A percentile compares a stretch with the other conserved stretches of the same genome.
Conservation (phyloP, 2,329 filamentous ascomycete species). For the Aspergillus amoenus region DNA sequence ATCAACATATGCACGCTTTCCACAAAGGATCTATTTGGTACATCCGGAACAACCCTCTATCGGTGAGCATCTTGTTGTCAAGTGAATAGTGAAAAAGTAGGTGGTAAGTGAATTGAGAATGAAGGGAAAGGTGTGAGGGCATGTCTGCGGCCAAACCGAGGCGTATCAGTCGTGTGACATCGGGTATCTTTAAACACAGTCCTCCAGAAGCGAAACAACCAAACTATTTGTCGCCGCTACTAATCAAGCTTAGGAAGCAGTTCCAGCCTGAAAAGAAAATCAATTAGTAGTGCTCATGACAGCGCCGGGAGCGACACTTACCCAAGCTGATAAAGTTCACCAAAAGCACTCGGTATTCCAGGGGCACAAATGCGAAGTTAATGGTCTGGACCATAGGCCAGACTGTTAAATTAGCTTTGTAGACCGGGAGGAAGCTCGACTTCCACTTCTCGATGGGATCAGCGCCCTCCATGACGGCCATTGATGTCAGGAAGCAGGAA, state of each 20-base stretch:
- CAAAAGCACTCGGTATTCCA: constrained; percentile 79
- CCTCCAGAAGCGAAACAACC: not conserved
- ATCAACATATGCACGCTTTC: not conserved
- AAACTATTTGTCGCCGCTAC: constrained; percentile 43
- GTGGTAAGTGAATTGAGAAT: not conserved
- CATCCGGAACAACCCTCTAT: not conserved
- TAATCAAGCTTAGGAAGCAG: constrained; percentile 58
- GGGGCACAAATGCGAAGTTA: constrained; percentile 85
- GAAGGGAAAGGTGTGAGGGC: not conserved
- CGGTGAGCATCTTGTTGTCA: not conserved
- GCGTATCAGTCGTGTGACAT: constrained; percentile 14
- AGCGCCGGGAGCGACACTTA: constrained; percentile 36
- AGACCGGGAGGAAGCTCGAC: constrained; percentile 67
- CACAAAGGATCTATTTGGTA: not conserved
- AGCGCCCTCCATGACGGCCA: constrained; percentile 77
- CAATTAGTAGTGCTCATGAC: constrained; percentile 14
- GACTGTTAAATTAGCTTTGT: constrained; percentile 81
- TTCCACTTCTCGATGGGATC: constrained; percentile 67
- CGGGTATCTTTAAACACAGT: constrained; percentile 39
- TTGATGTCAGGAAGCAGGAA: constrained; percentile 75
- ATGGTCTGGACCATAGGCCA: constrained; percentile 83
- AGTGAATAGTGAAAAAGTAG: not conserved
- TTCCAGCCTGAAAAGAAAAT: constrained; percentile 51
- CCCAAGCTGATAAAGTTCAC: constrained; percentile 78
- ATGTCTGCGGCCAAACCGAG: constrained; percentile 10